Evolutionary conservation across 441 rosid species (phyloP), one percentile per base, ranked within the genome.

Genomic region (Heliophila coronopifolia): DNA sequence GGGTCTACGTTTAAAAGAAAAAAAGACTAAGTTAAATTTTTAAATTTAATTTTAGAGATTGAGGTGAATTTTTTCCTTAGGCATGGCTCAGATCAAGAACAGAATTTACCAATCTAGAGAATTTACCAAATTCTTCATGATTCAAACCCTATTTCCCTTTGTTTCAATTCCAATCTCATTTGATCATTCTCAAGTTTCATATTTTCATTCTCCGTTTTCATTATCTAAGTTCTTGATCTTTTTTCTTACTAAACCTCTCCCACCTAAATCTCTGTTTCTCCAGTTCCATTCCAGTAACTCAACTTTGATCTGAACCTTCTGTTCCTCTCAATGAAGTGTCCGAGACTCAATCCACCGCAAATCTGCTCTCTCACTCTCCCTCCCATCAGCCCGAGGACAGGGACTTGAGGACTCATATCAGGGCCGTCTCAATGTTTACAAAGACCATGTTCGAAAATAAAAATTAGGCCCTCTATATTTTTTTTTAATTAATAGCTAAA

Each of bases 171-270:
- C 59, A 90, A 54, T 39, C 78, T 79, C 78, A 84, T 58, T 8
- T 77, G 74, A 54, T 86, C 90, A 37, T 84, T 86, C 76, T 86
- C 94, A 46, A 86, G 81, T 77, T 73, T 90, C 89, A 83, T 80
- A 71, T 80, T 83, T 66, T 86, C 91, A 37, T 90, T 90, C 69
- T 83, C 92, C 78, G 78, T 65, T 54, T 74, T 84, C 70, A 77
- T 35, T 53, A 73, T 80, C 49, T 84, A 7, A 86, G 67, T 61
- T 86, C 94, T 8, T 62, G 69, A 50, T 91, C 96, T 43, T 80
- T 84, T 69, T 79, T 86, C 78, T 67, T 72, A 62, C 96, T 80
- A 59, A 82, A 77, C 67, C 82, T 79, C 77, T 79, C 64, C 98
- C 98, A 91, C 58, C 82, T 84, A 65, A 86, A 77, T 22, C 71